Base-by-base conservation (phyloP, 495 filamentous ascomycete species). In the Sphaerosporella brunnea region DNA sequence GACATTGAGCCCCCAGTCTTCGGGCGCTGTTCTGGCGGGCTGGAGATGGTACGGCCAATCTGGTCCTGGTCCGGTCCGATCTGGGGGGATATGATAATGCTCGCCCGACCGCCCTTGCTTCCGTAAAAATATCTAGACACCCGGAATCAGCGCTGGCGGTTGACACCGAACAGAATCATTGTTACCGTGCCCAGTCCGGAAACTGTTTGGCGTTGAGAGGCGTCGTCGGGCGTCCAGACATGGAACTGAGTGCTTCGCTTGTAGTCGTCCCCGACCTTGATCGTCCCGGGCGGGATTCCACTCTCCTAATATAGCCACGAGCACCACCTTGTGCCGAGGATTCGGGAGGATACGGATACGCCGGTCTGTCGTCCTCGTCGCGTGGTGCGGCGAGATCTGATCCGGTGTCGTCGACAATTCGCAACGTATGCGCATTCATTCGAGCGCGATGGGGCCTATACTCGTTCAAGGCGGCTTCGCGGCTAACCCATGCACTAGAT, bases 161-260 rank as follows among this genome's bases (percentile, higher is more conserved):
- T n/a, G n/a, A n/a, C 35, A 37, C 9, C 16, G 35, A 15, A 15
- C 7, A 18, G 35, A 4, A 8, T 7, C 35, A 32, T 32, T 44
- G 47, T 15, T 52, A 56, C 53, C 53, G 55, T 47, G 53, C 53
- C 53, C 53, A 56, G 10, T 52, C 48, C n/a, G 53, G 53, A 24
- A 56, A 48, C 44, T 41, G 10, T 18, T 30, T 48, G 45, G n/a
- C 9, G 18, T 18, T 18, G 35, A 18, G 18, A 4, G 35, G 35
- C 7, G 35, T 37, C 18, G 16, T 37, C 4, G 35, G 35, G 9
- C 35, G 35, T 15, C 8, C 35, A 15, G 7, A 9, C 8, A 5
- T 8, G 5, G 7, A 4, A 18, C 15, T 37, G 7, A 18, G 16
- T 15, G 15, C 18, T 9, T 37, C 35, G 4, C 8, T 37, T 15